Evolutionary conservation across 1,284 basidiomycete species (phyloP).

Genomic region (Cryptococcus maquisensis): DNA sequence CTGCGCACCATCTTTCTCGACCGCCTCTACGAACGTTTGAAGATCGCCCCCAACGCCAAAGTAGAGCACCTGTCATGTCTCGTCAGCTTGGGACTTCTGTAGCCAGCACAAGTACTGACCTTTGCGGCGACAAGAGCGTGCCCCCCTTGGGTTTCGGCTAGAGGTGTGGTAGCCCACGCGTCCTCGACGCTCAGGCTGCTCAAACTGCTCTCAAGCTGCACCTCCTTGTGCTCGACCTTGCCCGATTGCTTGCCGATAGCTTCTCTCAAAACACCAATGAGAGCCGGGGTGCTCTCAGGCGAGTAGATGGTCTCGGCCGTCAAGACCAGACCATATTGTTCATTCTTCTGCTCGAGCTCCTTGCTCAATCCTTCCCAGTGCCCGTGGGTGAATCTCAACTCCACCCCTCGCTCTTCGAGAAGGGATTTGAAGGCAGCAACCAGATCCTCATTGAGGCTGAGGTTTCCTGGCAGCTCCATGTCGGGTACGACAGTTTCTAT

Average conservation of each 20-base stretch:
- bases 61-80: constrained; percentile 67
- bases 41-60: constrained; percentile 94
- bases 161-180: constrained; percentile 18
- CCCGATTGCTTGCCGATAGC: constrained; percentile 10
- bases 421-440: constrained; percentile 62
- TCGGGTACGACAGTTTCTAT: constrained; percentile 50
- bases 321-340: constrained; percentile 66
- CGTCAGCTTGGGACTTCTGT: constrained; percentile 3
- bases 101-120: constrained; percentile 28
- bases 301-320: constrained; percentile 93
- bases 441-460: constrained; percentile 62
- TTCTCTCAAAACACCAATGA: constrained; percentile 55
- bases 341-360: constrained; percentile 8
- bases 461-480: constrained; percentile 28
- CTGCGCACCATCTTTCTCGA: constrained; percentile 50
- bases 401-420: constrained; percentile 56
- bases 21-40: constrained; percentile 61
- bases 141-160: constrained; percentile 14
- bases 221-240: constrained; percentile 5
- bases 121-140: constrained; percentile 46
- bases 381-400: constrained; percentile 73
- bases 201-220: constrained; percentile 27
- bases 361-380: constrained; percentile 59
- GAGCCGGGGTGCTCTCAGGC: constrained; percentile 61
- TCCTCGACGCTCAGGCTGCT: constrained; percentile 23